Evolutionary conservation across 495 filamentous ascomycete genomes (phyloP), one percentile per base, ranked within the genome.

Genomic region (Rostrohypoxylon terebratum): DNA sequence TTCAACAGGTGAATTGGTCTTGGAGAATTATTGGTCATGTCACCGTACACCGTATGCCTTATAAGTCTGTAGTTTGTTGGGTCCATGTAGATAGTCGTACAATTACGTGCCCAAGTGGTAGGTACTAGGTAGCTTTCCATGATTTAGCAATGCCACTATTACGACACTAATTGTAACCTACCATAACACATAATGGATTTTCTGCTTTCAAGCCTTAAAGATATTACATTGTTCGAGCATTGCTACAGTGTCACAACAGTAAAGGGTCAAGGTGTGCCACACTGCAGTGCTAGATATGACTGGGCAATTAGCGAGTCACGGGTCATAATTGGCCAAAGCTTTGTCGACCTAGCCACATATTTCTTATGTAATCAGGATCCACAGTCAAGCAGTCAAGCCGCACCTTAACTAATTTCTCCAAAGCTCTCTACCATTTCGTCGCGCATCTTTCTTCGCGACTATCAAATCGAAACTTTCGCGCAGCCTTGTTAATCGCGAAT

Each of bases 371-470:
- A 54, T 16, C 23, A 7, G 14, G 8, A 36, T n/a, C 51, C 20
- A 55, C 20, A 55, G 31, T 55, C 31, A 55, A 55, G 31, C 20
- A 55, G 31, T 55, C 31, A 55, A 55, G 31, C 31, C 51, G 0
- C 51, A 34, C 4, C 31, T 55, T 28, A 28, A 28, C n/a, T 31
- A 34, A 36, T 47, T 58, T 59, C 50, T 59, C 36, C 51, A 61
- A 61, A 69, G 66, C 62, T 28, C 25, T 45, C 25, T 48, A 57
- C 55, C 59, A 48, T 45, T 51, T 59, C 59, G 69, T 69, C 58
- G 72, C 72, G 75, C 75, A 68, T 55, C 21, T n/a, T 14, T 64
- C 48, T 59, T 75, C 73, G 76, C 76, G 76, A 76, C 59, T 34
- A 53, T 69, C 42, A 40, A 73, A 72, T 66, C 59, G 53, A 68